Percentiles rank a stretch among this genome's conserved stretches.
These are phyloP conservation scores for Meyerozyma elateridarum DNA, from an alignment of 1,139 yeast species.

Conservation along the genomic window DNA sequence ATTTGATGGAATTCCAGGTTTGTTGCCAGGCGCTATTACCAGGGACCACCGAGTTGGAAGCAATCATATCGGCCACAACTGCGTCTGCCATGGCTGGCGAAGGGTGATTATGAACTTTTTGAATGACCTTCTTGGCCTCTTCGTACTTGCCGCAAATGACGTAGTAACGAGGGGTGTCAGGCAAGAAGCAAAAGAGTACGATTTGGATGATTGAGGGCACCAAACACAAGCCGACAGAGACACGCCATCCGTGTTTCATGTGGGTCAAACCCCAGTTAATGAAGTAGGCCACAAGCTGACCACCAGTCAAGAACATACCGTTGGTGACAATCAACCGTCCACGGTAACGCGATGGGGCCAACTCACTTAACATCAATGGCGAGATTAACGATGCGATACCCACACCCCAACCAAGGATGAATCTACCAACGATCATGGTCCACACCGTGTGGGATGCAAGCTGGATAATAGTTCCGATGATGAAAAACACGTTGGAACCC, in stretches of 20 bases:
- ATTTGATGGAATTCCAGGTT: slow-evolving; percentile 59
- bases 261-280: slow-evolving; percentile 83
- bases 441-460: slow-evolving; percentile 75
- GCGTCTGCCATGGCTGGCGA: slow-evolving; percentile 53
- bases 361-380: slow-evolving; percentile 84
- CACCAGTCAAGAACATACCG: slow-evolving; percentile 78
- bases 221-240: slow-evolving; percentile 83
- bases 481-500: slow-evolving; percentile 73
- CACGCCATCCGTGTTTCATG: slow-evolving; percentile 86
- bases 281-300: slow-evolving; percentile 87
- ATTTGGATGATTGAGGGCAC: slow-evolving; percentile 82
- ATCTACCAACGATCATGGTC: slow-evolving; percentile 90
- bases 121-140: slow-evolving; percentile 62
- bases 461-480: slow-evolving; percentile 80
- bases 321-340: slow-evolving; percentile 75
- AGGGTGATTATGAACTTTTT: slow-evolving; percentile 53
- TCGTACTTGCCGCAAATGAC: slow-evolving; percentile 64
- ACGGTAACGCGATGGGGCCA: slow-evolving; percentile 87
- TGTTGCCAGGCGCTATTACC: slow-evolving; percentile 52
- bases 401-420: slow-evolving; percentile 92
- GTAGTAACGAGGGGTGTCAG: slow-evolving; percentile 91
- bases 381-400: slow-evolving; percentile 91
- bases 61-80: slow-evolving; percentile 55
- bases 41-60: slow-evolving; percentile 57
- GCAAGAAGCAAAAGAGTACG: slow-evolving; percentile 73